Percentiles rank a stretch among this genome's conserved stretches.
Evolutionary conservation across 108 stramenopile genomes (phyloP).

Genomic region (Nannochloropsis gaditana): DNA sequence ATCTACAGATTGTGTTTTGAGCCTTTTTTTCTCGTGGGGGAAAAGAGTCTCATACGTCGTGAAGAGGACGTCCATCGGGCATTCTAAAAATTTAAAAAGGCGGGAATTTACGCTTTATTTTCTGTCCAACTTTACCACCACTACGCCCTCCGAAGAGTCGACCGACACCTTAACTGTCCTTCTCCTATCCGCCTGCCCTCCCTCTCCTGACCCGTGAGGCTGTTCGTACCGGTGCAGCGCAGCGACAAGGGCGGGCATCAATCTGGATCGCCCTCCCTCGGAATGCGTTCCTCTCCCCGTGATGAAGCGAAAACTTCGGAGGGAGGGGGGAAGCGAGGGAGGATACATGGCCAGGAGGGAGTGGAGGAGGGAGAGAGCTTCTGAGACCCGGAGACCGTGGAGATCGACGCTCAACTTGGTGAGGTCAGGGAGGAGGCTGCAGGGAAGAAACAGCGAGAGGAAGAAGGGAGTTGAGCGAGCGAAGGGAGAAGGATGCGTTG

Average conservation of each 20-base stretch:
- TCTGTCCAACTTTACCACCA: not conserved
- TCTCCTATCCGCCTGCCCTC: not conserved
- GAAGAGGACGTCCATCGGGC: too few relatives aligned
- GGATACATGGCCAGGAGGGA: not conserved
- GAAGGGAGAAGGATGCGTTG: not conserved
- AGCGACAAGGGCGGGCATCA: not conserved
- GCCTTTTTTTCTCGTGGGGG: too few relatives aligned
- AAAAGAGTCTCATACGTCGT: too few relatives aligned
- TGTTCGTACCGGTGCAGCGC: not conserved
- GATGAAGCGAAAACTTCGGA: not conserved
- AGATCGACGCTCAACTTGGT: not conserved
- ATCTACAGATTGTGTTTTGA: too few relatives aligned
- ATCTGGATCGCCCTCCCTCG: not conserved
- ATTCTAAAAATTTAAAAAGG: too few relatives aligned
- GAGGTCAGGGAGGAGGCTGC: not conserved
- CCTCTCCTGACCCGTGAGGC: not conserved
- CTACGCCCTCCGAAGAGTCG: not conserved
- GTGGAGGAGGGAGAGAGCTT: not conserved
- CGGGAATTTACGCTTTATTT: not conserved
- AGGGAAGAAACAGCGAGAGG: not conserved
- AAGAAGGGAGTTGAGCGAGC: not conserved
- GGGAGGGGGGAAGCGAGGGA: conserved; percentile 8
- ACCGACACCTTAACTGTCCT: not conserved
- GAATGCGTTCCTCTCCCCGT: not conserved
- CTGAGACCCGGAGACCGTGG: not conserved